A percentile compares a stretch with the other conserved stretches of the same genome.
Conservation (phyloP, 345 rosid species). For the Hirschfeldia incana region DNA sequence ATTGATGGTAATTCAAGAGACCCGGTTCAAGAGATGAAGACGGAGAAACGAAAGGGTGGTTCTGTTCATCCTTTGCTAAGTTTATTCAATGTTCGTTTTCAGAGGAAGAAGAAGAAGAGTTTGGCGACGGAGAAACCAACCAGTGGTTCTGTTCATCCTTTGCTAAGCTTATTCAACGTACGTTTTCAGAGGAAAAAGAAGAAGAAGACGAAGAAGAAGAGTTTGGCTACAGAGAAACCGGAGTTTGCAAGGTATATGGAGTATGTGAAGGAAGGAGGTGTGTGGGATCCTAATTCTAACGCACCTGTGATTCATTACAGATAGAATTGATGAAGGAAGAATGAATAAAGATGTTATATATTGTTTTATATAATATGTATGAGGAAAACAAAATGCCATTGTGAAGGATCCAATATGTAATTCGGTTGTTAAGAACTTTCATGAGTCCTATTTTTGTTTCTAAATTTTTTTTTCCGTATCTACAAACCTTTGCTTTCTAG, state of each 20-base stretch:
- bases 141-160: slow-evolving; percentile 59
- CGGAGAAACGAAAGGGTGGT: slow-evolving; percentile 40
- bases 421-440: background rate
- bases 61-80: slow-evolving; percentile 62
- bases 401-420: no score
- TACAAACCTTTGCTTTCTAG: no score
- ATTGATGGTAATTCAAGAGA: slow-evolving; percentile 33
- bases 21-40: slow-evolving; percentile 22
- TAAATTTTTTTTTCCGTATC: no score
- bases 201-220: slow-evolving; percentile 41
- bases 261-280: slow-evolving; percentile 72
- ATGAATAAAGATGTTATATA: background rate
- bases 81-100: slow-evolving; percentile 45
- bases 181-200: slow-evolving; percentile 28
- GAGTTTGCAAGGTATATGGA: slow-evolving; percentile 73
- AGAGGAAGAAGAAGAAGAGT: slow-evolving; percentile 26
- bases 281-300: slow-evolving; percentile 59
- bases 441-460: background rate
- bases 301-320: slow-evolving; percentile 54
- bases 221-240: slow-evolving; percentile 61
- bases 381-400: no score
- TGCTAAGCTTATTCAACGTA: slow-evolving; percentile 54
- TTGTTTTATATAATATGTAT: background rate
- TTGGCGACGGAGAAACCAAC: slow-evolving; percentile 22
- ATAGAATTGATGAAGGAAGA: slow-evolving; percentile 20